Base-by-base conservation (phyloP, 2,329 filamentous ascomycete genomes). In the Fusarium tjaetaba region DNA sequence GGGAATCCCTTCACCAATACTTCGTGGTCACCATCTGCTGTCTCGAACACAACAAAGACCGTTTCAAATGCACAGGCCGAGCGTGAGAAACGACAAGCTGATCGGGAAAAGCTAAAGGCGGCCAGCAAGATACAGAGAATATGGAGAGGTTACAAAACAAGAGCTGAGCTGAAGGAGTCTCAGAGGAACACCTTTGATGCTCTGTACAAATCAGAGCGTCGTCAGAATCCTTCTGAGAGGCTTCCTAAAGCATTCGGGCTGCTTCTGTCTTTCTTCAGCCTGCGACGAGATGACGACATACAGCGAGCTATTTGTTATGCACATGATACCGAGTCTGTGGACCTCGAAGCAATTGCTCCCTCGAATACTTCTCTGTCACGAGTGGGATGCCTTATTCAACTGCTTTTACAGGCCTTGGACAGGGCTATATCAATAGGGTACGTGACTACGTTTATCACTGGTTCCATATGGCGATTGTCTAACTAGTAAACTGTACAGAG, bases 41-140 rank as follows among this genome's bases (percentile, higher is more conserved):
- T 88, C 22, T 87, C 90, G 3, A 92, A 91, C 24, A 88, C 93
- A 10, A 93, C 94, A 77, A 92, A 92, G 78, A 92, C 95, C 3
- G 88, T 98, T 34, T 93, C 92, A 49, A 91, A 94, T 77, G 96
- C 96, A 34, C 94, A 98, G 79, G 94, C 95, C 76, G 95, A 98
- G 77, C 91, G 96, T 36, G 86, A 92, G 72, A 89, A 91, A 76
- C 89, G 96, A 75, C 94, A 97, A 77, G 90, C 90, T 57, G 95
- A 98, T 78, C 89, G 95, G 76, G 91, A 94, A 55, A 90, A 91
- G 67, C 83, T 95, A 56, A 92, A 91, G 78, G 94, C 95, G 9
- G 90, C 90, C 20, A 91, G 89, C 75, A 88, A 85, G 56, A 90
- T 98, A 73, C 96, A 98, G 81, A 89, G 90, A 74, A 85, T 88